These are phyloP conservation scores for bread wheat (Triticum aestivum) DNA, from an alignment of 176 grass and related monocot genomes.

Conservation along the genomic window IWGSC_CS_RefSeq_v2.1 NC_057805.1:192967485-192967984, in stretches of 20 bases:
- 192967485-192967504: not conserved
- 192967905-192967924: constrained; percentile 31
- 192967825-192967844: not conserved
- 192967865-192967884: not conserved
- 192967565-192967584: not conserved
- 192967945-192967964: constrained; percentile 29
- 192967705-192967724: not conserved
- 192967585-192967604: not conserved
- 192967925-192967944: constrained; percentile 33
- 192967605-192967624: not conserved
- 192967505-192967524: not conserved
- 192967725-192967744: not conserved
- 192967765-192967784: not conserved
- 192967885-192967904: not conserved
- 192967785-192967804: not conserved
- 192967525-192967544: not conserved
- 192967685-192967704: not conserved
- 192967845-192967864: not conserved
- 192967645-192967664: not conserved
- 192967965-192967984: constrained; percentile 35
- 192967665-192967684: not conserved
- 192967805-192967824: not conserved
- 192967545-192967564: not conserved
- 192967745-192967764: not conserved
- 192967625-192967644: not conserved